Evolutionary conservation across 2,329 filamentous ascomycete species (phyloP).

Genomic region (Colletotrichum destructivum): DNA sequence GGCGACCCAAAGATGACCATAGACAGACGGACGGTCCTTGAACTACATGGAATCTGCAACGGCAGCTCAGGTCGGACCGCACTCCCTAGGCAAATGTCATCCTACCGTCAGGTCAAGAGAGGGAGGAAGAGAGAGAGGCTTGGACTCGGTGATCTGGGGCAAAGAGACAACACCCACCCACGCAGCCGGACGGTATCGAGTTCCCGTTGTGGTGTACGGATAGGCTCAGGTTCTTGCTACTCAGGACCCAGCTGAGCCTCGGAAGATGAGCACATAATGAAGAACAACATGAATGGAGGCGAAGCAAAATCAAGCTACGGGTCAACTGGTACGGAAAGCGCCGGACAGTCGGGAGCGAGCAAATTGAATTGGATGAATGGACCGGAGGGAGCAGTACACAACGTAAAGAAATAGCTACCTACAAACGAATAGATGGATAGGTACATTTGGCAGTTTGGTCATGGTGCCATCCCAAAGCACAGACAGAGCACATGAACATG

Average conservation of each 20-base stretch:
- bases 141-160: neutral
- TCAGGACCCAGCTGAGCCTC: constrained; percentile 27
- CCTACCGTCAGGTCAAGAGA: constrained; percentile 24
- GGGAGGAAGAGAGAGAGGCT: too few species aligned
- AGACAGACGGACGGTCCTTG: constrained; percentile 19
- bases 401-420: too few species aligned
- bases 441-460: constrained; percentile 8
- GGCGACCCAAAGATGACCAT: neutral
- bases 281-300: neutral
- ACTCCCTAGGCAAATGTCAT: constrained; percentile 1
- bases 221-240: constrained; percentile 27
- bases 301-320: constrained; percentile 4
- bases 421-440: neutral
- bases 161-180: neutral
- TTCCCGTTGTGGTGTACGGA: constrained; percentile 36
- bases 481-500: neutral
- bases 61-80: neutral
- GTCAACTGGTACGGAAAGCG: neutral
- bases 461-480: constrained; percentile 17
- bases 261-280: neutral
- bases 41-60: neutral
- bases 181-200: constrained; percentile 32
- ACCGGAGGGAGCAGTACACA: neutral
- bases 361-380: neutral
- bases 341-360: neutral